Percentiles rank a stretch among this genome's conserved stretches.
Conservation (phyloP, 2,329 filamentous ascomycete species). For the Diplodia seriata region DNA sequence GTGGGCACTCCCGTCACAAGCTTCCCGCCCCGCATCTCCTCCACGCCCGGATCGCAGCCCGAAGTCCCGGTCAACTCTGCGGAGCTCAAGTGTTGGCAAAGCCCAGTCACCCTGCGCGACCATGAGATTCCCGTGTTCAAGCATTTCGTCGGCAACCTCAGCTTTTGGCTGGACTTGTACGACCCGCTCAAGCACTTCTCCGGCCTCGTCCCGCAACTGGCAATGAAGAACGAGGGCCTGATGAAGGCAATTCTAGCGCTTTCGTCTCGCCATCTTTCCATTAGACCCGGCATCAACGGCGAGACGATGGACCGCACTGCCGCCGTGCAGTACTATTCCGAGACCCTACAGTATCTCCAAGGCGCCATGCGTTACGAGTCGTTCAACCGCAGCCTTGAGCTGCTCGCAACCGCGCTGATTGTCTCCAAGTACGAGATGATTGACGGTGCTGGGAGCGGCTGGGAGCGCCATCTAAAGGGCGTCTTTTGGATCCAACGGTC, state of each 20-base stretch:
- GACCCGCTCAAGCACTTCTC: constrained; percentile 51
- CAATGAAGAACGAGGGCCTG: constrained; percentile 62
- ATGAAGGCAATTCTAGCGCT: constrained; percentile 66
- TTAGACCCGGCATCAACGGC: constrained; percentile 43
- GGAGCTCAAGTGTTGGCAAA: constrained; percentile 30
- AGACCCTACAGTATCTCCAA: constrained; percentile 67
- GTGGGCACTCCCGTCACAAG: constrained; percentile 21
- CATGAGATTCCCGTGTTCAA: constrained; percentile 50
- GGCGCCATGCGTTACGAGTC: constrained; percentile 64
- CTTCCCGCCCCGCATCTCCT: constrained; percentile 20
- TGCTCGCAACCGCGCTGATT: constrained; percentile 65
- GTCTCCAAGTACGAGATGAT: constrained; percentile 72
- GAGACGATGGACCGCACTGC: constrained; percentile 41
- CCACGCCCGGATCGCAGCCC: constrained; percentile 8
- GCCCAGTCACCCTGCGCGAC: constrained; percentile 38
- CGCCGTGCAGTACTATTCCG: constrained; percentile 64
- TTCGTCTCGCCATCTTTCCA: constrained; percentile 59
- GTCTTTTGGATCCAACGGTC: constrained; percentile 72
- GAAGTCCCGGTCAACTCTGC: constrained; percentile 6
- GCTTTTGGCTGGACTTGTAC: constrained; percentile 53
- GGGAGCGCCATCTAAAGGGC: constrained; percentile 69
- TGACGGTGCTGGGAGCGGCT: constrained; percentile 62
- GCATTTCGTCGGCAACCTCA: constrained; percentile 49
- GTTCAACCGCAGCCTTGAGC: constrained; percentile 64
- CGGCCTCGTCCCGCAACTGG: constrained; percentile 40